These are phyloP conservation scores for Boletus barrowsii DNA, from an alignment of 768 basidiomycete genomes.

Conservation along the genomic window DNA sequence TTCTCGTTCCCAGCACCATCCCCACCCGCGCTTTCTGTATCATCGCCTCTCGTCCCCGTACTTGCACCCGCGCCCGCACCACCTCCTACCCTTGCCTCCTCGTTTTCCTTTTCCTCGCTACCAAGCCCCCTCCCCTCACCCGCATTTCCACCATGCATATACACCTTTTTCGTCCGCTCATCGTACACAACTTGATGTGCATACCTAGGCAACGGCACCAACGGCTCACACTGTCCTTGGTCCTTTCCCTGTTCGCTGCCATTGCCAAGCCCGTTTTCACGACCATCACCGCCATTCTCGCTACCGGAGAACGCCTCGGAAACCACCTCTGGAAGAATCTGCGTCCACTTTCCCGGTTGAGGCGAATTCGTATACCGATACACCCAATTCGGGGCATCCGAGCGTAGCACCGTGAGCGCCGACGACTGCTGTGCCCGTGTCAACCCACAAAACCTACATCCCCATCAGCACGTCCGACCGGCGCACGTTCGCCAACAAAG, in stretches of 20 bases:
- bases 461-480: not conserved
- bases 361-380: slow-evolving; percentile 53
- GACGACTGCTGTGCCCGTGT: slow-evolving; percentile 41
- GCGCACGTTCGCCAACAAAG: slow-evolving; percentile 26
- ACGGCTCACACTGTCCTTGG: slow-evolving; percentile 15
- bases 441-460: slow-evolving; percentile 58
- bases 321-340: slow-evolving; percentile 43
- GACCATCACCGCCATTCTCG: not conserved
- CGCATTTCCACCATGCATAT: slow-evolving; percentile 76
- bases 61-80: not conserved
- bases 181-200: slow-evolving; percentile 82
- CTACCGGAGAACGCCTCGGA: not conserved
- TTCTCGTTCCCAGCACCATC: not conserved
- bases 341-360: slow-evolving; percentile 63
- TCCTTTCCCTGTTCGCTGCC: not conserved
- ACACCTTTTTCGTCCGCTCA: slow-evolving; percentile 49
- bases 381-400: slow-evolving; percentile 63
- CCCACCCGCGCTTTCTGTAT: not conserved
- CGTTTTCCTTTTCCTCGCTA: slow-evolving; percentile 26
- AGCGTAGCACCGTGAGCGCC: slow-evolving; percentile 17
- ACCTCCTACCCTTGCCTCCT: not conserved
- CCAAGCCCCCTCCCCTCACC: slow-evolving; percentile 35
- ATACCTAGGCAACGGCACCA: slow-evolving; percentile 58
- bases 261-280: not conserved
- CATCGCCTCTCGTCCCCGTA: not conserved